Evolutionary conservation across 2,329 filamentous ascomycete species (phyloP).

Genomic region (Myrmaecium sp.): DNA sequence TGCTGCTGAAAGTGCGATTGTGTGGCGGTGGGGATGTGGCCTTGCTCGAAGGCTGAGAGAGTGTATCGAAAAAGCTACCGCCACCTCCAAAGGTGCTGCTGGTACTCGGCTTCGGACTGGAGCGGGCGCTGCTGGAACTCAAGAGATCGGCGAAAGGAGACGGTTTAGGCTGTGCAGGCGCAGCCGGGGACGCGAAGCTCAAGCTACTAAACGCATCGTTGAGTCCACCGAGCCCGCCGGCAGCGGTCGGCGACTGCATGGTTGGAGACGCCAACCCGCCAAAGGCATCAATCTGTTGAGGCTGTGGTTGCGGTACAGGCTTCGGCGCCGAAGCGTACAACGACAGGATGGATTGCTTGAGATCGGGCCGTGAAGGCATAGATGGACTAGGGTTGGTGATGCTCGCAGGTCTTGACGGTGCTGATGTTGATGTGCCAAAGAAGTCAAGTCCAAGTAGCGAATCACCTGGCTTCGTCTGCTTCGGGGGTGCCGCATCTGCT

Average conservation of each 20-base stretch:
- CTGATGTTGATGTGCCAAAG: conserved; percentile 55
- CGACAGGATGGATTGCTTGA: conserved; percentile 95
- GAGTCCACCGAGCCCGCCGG: conserved; percentile 44
- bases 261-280: conserved; percentile 33
- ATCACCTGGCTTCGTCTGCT: conserved; percentile 55
- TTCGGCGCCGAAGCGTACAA: conserved; percentile 69
- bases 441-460: conserved; percentile 88
- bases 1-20: conserved; percentile 34
- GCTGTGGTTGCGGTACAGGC: conserved; percentile 30
- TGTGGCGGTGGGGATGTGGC: conserved; percentile 25
- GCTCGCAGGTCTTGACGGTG: conserved; percentile 64
- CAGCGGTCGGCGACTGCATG: conserved; percentile 10
- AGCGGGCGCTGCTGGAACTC: conserved; percentile 30
- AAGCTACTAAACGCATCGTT: conserved; percentile 67
- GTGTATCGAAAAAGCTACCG: conserved; percentile 68
- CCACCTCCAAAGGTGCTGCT: conserved; percentile 38
- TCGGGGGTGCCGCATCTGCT: conserved; percentile 43
- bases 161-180: conserved; percentile 35
- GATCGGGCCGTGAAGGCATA: conserved; percentile 65
- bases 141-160: conserved; percentile 48
- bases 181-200: conserved; percentile 36
- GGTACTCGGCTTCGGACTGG: conserved; percentile 22
- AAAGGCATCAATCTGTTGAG: conserved; percentile 34
- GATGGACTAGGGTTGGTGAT: conserved; percentile 47
- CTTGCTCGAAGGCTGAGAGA: conserved; percentile 34